Evolutionary conservation across 495 filamentous ascomycete species (phyloP), one percentile per base, ranked within the genome.

Genomic region (Eremomyces bilateralis): DNA sequence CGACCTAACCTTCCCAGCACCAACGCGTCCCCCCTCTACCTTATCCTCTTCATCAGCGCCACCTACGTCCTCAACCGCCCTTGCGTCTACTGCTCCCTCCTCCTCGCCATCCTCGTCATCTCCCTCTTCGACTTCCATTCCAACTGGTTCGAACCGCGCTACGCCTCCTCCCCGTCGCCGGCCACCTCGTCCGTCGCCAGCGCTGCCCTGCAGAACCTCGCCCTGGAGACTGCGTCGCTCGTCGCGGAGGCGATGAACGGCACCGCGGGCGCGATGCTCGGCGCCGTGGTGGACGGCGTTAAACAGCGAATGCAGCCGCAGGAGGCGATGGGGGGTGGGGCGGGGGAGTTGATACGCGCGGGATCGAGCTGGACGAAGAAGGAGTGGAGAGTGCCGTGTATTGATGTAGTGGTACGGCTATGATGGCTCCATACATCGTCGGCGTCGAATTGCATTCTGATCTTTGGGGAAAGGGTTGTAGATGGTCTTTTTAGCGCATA

Each of bases 81-180:
- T 3, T 59, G 56, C 43, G 49, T 59, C 21, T 59, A 59, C 47
- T 59, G 56, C 47, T 51, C 48, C 21, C 42, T 57, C 32, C 52
- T 59, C 28, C 51, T 59, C 29, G 43, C 46, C 43, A 49, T 57
- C 35, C 51, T 59, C 34, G 43, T 57, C 31, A 35, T 56, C 21
- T 42, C 55, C 4, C 47, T 59, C 39, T 54, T 57, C 47, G 56
- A 59, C 43, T 59, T 59, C 46, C 35, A 45, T 11, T 42, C 42
- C 8, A 38, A 49, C 16, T 59, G 54, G 56, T 59, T 59, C 37
- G 56, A 57, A 31, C 40, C 52, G 6, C 45, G 45, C 33, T 47
- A 35, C 36, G 25, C 30, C 8, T 27, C 6, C 24, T 27, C 24
- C 13, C 24, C 24, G 13, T 27, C 33, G 10, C 24, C 33, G 11